Percentiles rank a stretch among this genome's conserved stretches.
Evolutionary conservation across 352 stramenopile species (phyloP).

Genomic region (Albugo laibachii): DNA sequence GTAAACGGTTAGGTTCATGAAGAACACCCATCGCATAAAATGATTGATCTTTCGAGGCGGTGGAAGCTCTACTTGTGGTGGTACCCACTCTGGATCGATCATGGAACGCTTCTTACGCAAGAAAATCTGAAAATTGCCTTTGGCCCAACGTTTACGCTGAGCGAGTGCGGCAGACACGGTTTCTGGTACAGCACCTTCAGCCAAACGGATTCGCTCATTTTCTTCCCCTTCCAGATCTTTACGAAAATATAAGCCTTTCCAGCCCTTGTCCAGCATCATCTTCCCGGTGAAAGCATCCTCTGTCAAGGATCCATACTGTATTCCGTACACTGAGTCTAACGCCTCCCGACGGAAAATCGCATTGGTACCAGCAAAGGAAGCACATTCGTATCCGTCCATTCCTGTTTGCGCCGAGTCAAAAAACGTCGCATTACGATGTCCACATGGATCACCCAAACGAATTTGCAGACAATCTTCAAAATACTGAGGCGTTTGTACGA

Average conservation of each 20-base stretch:
- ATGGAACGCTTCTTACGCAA: constrained; percentile 41
- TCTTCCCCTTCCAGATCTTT: constrained; percentile 56
- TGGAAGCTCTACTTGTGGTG: constrained; percentile 24
- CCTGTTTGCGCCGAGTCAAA: constrained; percentile 52
- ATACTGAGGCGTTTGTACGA: constrained; percentile 54
- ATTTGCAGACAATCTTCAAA: constrained; percentile 50
- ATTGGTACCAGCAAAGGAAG: constrained; percentile 53
- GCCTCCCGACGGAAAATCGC: constrained; percentile 56
- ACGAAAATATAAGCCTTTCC: constrained; percentile 57
- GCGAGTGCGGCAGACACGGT: constrained; percentile 32
- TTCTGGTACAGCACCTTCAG: constrained; percentile 42
- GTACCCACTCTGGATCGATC: constrained; percentile 33
- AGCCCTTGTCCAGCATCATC: constrained; percentile 68
- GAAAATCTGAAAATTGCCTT: constrained; percentile 64
- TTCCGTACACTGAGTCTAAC: constrained; percentile 47
- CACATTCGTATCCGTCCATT: constrained; percentile 52
- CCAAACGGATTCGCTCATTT: constrained; percentile 39
- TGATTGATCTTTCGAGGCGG: constrained; percentile 43
- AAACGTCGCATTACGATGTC: constrained; percentile 53
- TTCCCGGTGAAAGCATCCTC: constrained; percentile 60
- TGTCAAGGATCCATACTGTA: constrained; percentile 53
- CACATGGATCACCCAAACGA: constrained; percentile 31
- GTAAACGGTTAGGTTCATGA: constrained; percentile 63
- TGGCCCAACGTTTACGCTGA: constrained; percentile 53
- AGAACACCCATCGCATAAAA: constrained; percentile 66